These are phyloP conservation scores for Aureobasidium melanogenum DNA, from an alignment of 2,329 filamentous ascomycete species.

Conservation along the genomic window DNA sequence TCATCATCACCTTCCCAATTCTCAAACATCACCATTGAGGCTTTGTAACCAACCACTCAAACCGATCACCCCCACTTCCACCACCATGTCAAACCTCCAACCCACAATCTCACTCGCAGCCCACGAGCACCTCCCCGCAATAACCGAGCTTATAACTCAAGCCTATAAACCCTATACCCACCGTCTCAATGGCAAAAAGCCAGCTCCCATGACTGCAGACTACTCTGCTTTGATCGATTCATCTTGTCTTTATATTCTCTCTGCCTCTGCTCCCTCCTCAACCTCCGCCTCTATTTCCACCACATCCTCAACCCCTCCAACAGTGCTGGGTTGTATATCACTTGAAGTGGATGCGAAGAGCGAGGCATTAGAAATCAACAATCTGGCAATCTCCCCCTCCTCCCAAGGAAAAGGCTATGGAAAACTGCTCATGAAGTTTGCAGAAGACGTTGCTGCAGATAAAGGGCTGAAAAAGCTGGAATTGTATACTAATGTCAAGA, in stretches of 20 bases:
- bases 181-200: neutral
- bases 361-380: neutral
- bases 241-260: neutral
- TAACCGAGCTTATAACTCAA: neutral
- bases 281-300: neutral
- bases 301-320: neutral
- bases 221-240: neutral
- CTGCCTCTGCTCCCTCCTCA: neutral
- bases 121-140: neutral
- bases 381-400: neutral
- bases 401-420: neutral
- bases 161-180: neutral
- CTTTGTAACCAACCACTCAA: too few species aligned
- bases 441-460: neutral
- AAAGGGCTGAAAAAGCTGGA: neutral
- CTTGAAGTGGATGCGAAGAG: neutral
- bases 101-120: neutral
- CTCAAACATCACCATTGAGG: too few species aligned
- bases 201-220: neutral
- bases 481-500: conserved; percentile 9
- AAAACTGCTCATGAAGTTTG: neutral
- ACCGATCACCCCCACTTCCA: neutral
- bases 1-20: too few species aligned
- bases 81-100: neutral
- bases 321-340: neutral